Evolutionary conservation across 805 yeast species (phyloP).

Genomic region (Candida wancherniae): DNA sequence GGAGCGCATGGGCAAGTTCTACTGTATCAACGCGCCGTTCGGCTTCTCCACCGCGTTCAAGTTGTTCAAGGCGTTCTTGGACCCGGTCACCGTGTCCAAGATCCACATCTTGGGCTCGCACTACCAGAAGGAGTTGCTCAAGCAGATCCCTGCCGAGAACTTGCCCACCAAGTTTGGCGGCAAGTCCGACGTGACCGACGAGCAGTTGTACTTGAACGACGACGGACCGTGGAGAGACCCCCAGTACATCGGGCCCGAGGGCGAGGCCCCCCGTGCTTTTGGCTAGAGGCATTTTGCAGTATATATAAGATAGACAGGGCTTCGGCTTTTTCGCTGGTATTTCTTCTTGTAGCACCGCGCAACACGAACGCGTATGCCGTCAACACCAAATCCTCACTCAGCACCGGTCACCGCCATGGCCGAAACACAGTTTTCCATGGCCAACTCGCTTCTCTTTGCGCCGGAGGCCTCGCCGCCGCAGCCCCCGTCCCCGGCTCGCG

Average conservation of each 20-base stretch:
- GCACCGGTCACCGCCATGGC: constrained; percentile 7
- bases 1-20: constrained; percentile 98
- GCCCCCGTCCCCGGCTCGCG: neutral
- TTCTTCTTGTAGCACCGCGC: no score
- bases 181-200: constrained; percentile 57
- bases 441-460: constrained; percentile 15
- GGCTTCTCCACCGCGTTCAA: constrained; percentile 94
- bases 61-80: constrained; percentile 88
- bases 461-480: neutral
- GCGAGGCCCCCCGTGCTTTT: constrained; percentile 68
- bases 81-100: constrained; percentile 95
- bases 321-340: no score
- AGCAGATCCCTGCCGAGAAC: constrained; percentile 91
- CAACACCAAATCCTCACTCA: neutral
- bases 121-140: constrained; percentile 76
- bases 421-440: constrained; percentile 13
- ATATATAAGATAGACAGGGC: no score
- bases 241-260: constrained; percentile 88
- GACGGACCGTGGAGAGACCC: constrained; percentile 97
- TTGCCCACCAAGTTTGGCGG: constrained; percentile 93
- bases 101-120: constrained; percentile 80
- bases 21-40: constrained; percentile 93
- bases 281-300: neutral
- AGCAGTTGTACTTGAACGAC: constrained; percentile 84
- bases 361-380: no score